phyloP scores from a whole-genome alignment of 2,329 filamentous ascomycete genomes.

The Exophiala mesophila region DNA sequence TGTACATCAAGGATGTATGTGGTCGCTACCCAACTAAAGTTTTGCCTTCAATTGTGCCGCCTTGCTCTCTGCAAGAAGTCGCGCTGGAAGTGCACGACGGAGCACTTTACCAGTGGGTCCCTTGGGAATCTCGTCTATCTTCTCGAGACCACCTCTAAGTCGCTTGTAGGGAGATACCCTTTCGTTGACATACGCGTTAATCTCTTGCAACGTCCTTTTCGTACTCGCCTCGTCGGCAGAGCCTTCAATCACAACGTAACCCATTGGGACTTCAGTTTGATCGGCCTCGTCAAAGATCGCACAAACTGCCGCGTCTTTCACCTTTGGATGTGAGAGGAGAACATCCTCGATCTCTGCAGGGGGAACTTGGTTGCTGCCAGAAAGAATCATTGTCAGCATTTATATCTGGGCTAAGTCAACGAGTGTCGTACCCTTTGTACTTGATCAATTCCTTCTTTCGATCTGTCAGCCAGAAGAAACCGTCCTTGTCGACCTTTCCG shows the following conservation, averaged over 20 bases:
- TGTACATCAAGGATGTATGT: too few relatives aligned
- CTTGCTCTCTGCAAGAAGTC: too few relatives aligned
- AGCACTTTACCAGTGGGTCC: slow-evolving; percentile 23
- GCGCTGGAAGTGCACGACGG: not conserved
- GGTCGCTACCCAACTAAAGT: too few relatives aligned
- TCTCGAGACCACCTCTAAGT: slow-evolving; percentile 17
- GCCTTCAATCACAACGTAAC: slow-evolving; percentile 5
- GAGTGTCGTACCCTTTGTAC: slow-evolving; percentile 20
- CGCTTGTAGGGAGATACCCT: slow-evolving; percentile 21
- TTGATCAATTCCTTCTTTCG: slow-evolving; percentile 26
- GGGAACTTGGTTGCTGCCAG: slow-evolving; percentile 36
- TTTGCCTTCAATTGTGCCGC: too few relatives aligned
- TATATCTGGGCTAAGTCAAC: too few relatives aligned
- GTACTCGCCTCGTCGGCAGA: not conserved
- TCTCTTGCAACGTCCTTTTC: not conserved
- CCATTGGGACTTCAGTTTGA: slow-evolving; percentile 38
- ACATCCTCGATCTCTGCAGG: slow-evolving; percentile 45
- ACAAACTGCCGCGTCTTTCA: slow-evolving; percentile 44
- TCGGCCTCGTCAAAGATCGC: slow-evolving; percentile 29
- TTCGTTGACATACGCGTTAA: slow-evolving; percentile 10
- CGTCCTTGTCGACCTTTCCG: slow-evolving; percentile 15
- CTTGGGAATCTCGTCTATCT: slow-evolving; percentile 20
- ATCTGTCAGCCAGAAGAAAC: slow-evolving; percentile 19
- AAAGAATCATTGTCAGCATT: slow-evolving; percentile 10
- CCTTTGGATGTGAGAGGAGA: slow-evolving; percentile 40